A percentile compares a stretch with the other conserved stretches of the same genome.
Evolutionary conservation across 805 yeast genomes (phyloP).

Genomic region (Candida ulmi): DNA sequence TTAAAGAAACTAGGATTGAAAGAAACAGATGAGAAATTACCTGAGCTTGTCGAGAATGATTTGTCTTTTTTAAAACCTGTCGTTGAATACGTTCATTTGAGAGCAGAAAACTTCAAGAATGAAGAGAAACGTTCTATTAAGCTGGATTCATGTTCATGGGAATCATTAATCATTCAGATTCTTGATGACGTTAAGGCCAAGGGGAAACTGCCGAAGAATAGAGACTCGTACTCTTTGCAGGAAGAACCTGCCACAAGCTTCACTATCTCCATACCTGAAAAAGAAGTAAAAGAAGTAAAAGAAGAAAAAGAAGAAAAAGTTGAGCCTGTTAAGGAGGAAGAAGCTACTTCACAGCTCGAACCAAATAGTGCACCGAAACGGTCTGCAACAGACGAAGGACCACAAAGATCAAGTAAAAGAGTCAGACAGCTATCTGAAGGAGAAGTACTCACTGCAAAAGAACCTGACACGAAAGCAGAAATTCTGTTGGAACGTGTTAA

Average conservation of each 20-base stretch:
- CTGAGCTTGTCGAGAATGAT: constrained; percentile 5
- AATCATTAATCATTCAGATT: constrained; percentile 20
- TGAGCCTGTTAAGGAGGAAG: no score
- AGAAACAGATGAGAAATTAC: constrained; percentile 1
- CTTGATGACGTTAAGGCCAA: constrained; percentile 27
- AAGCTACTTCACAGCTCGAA: no score
- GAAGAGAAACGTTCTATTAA: constrained; percentile 9
- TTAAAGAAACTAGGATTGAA: constrained; percentile 2
- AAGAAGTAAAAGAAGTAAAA: neutral
- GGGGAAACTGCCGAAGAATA: constrained; percentile 25
- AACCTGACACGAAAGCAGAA: neutral
- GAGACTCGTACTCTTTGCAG: constrained; percentile 48
- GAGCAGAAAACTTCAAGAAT: constrained; percentile 4
- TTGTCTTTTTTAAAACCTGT: constrained; percentile 15
- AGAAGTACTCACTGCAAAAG: constrained; percentile 1
- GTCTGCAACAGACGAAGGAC: constrained; percentile 19
- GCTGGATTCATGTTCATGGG: constrained; percentile 24
- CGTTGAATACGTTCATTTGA: constrained; percentile 4
- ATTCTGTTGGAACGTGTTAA: constrained; percentile 9
- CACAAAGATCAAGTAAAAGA: constrained; percentile 36
- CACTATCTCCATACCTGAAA: constrained; percentile 11
- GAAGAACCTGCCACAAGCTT: constrained; percentile 44
- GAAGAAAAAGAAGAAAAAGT: neutral
- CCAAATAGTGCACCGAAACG: neutral
- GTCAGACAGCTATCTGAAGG: constrained; percentile 27